A percentile compares a stretch with the other conserved stretches of the same genome.
phyloP scores from a whole-genome alignment of 2,329 filamentous ascomycete genomes.

The Xylaria sp. region DNA sequence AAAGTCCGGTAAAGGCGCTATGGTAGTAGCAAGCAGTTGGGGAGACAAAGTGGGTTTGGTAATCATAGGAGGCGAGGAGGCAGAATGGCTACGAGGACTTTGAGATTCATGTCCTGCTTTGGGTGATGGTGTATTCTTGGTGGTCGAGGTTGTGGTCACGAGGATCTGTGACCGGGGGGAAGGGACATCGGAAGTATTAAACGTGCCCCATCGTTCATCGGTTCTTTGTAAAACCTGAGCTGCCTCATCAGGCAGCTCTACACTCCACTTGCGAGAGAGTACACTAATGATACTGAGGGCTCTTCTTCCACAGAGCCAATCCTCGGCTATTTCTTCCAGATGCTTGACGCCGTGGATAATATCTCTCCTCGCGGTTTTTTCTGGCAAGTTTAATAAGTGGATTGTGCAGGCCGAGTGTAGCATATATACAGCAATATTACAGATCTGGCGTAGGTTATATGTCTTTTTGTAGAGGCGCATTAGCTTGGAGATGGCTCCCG shows the following conservation, averaged over 20 bases:
- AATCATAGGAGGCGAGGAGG: constrained; percentile 45
- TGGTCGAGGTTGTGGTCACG: constrained; percentile 40
- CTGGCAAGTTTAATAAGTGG: constrained; percentile 90
- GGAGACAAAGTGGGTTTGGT: constrained; percentile 45
- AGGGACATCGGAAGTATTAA: constrained; percentile 69
- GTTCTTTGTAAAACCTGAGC: constrained; percentile 78
- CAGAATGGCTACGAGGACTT: constrained; percentile 52
- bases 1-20: constrained; percentile 43
- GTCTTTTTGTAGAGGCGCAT: constrained; percentile 92
- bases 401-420: constrained; percentile 94
- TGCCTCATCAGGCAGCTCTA: constrained; percentile 87
- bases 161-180: constrained; percentile 58
- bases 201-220: constrained; percentile 82
- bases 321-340: constrained; percentile 93
- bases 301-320: constrained; percentile 89
- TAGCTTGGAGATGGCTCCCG: constrained; percentile 90
- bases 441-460: constrained; percentile 91
- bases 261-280: constrained; percentile 87
- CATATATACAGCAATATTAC: constrained; percentile 97
- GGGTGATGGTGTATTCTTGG: constrained; percentile 41
- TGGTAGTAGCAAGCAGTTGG: constrained; percentile 45
- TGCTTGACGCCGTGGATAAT: constrained; percentile 91
- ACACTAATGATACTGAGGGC: constrained; percentile 87
- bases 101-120: constrained; percentile 49
- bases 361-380: constrained; percentile 89